A percentile compares a stretch with the other conserved stretches of the same genome.
These are phyloP conservation scores for Bauhinia variegata DNA, from an alignment of 306 rosid genomes.

Conservation along the genomic window DNA sequence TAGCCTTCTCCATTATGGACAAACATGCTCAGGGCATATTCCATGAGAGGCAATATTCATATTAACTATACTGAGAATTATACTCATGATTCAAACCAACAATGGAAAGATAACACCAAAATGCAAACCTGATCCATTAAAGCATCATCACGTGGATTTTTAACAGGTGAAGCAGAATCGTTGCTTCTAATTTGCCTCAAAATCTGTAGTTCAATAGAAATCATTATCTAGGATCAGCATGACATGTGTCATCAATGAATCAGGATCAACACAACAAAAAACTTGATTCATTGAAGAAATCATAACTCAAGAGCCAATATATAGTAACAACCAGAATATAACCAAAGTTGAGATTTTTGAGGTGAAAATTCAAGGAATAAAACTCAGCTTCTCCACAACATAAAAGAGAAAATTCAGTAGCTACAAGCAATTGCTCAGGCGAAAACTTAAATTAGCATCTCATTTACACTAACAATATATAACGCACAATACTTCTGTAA, in stretches of 20 bases:
- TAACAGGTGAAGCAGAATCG: conserved; percentile 56
- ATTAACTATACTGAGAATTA: neutral
- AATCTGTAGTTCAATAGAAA: conserved; percentile 52
- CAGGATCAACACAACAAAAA: conserved; percentile 13
- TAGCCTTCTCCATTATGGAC: neutral
- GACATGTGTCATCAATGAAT: conserved; percentile 1
- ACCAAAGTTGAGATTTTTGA: conserved; percentile 7
- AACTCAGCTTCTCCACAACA: neutral
- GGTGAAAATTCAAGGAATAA: conserved; percentile 3
- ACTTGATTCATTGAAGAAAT: conserved; percentile 3
- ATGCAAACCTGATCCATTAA: conserved; percentile 82
- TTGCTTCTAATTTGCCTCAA: conserved; percentile 55
- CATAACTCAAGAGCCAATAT: conserved; percentile 16
- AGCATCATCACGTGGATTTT: conserved; percentile 68
- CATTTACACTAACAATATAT: neutral
- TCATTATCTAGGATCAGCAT: conserved; percentile 25
- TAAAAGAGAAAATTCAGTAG: neutral
- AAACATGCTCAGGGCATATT: neutral
- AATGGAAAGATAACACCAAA: conserved; percentile 27
- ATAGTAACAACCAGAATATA: conserved; percentile 18
- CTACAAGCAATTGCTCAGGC: neutral
- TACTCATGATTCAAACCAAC: conserved; percentile 1
- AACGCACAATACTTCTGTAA: neutral
- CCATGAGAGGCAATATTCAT: conserved; percentile 1
- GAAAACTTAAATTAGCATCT: conserved; percentile 3